A percentile compares a stretch with the other conserved stretches of the same genome.
These are phyloP conservation scores for Athelia psychrophila DNA, from an alignment of 1,284 basidiomycete genomes.

Conservation along the genomic window DNA sequence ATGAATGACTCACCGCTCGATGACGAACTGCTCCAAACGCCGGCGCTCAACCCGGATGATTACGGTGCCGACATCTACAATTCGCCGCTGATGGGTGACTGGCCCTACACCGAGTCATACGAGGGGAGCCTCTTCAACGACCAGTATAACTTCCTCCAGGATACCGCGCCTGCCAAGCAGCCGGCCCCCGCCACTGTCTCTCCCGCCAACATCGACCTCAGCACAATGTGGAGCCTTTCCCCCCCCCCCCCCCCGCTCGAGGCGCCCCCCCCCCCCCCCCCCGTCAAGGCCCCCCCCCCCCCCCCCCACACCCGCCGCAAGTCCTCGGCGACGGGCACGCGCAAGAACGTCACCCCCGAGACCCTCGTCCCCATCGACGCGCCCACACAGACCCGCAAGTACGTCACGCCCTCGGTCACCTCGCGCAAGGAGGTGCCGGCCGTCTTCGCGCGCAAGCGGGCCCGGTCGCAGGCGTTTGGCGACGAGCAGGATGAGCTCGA, in stretches of 20 bases:
- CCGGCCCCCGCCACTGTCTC: constrained; percentile 11
- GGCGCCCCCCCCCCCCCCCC: constrained; percentile 34
- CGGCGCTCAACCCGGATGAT: constrained; percentile 33
- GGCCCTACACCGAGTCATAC: constrained; percentile 4
- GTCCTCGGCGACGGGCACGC: constrained; percentile 30
- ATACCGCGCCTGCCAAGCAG: constrained; percentile 11
- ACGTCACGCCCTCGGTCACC: constrained; percentile 42
- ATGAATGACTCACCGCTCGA: constrained; percentile 51
- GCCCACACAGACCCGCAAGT: constrained; percentile 48
- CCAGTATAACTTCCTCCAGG: constrained; percentile 8
- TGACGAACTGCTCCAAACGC: constrained; percentile 55
- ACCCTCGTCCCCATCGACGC: constrained; percentile 48
- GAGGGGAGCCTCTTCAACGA: not conserved
- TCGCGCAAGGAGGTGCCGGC: constrained; percentile 51
- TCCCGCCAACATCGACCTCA: constrained; percentile 26
- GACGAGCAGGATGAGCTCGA: constrained; percentile 49
- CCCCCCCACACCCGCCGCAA: constrained; percentile 16
- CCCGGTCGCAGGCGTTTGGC: constrained; percentile 46
- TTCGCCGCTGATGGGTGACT: constrained; percentile 22
- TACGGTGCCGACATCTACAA: constrained; percentile 40
- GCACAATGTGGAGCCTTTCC: constrained; percentile 40
- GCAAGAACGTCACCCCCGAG: constrained; percentile 36
- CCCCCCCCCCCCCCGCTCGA: constrained; percentile 44
- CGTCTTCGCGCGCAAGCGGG: constrained; percentile 57
- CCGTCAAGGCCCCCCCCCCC: constrained; percentile 14